These are phyloP conservation scores for Amanita exitialis DNA, from an alignment of 768 basidiomycete genomes.

Conservation along the genomic window DNA sequence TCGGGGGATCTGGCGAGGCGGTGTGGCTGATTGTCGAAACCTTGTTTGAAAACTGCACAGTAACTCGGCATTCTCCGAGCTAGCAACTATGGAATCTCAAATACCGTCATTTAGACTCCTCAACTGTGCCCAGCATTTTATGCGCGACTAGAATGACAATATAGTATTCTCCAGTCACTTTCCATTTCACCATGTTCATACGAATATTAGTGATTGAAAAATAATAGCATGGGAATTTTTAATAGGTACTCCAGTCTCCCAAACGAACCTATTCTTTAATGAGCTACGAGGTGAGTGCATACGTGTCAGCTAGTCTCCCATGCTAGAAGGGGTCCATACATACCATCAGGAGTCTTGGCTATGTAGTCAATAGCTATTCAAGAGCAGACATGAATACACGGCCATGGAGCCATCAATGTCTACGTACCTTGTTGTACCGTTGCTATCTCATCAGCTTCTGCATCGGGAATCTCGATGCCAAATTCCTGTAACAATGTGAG, in stretches of 20 bases:
- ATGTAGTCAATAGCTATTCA: conserved; percentile 87
- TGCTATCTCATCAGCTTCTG: conserved; percentile 89
- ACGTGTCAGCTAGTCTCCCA: conserved; percentile 10
- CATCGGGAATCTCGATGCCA: conserved; percentile 94
- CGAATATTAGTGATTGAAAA: conserved; percentile 12
- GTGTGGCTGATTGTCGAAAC: conserved; percentile 35
- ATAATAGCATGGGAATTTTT: conserved; percentile 13
- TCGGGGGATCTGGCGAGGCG: conserved; percentile 27
- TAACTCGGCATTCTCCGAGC: conserved; percentile 29
- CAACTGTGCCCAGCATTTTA: too few relatives aligned
- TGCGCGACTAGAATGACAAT: too few relatives aligned
- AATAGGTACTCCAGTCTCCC: conserved; percentile 19
- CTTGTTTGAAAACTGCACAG: conserved; percentile 36
- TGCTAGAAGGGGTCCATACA: conserved; percentile 10
- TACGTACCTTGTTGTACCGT: conserved; percentile 81
- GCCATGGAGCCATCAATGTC: conserved; percentile 3
- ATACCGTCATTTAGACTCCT: too few relatives aligned
- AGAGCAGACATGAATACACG: conserved; percentile 12
- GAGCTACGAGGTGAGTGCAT: conserved; percentile 27
- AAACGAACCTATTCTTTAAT: conserved; percentile 27
- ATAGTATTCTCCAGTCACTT: too few relatives aligned
- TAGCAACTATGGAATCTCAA: too few relatives aligned
- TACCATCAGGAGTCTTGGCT: conserved; percentile 85
- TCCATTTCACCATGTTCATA: too few relatives aligned
- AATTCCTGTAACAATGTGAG: conserved; percentile 62